These are phyloP conservation scores for Cercospora sp. DNA, from an alignment of 2,329 filamentous ascomycete genomes.

Conservation along the genomic window DNA sequence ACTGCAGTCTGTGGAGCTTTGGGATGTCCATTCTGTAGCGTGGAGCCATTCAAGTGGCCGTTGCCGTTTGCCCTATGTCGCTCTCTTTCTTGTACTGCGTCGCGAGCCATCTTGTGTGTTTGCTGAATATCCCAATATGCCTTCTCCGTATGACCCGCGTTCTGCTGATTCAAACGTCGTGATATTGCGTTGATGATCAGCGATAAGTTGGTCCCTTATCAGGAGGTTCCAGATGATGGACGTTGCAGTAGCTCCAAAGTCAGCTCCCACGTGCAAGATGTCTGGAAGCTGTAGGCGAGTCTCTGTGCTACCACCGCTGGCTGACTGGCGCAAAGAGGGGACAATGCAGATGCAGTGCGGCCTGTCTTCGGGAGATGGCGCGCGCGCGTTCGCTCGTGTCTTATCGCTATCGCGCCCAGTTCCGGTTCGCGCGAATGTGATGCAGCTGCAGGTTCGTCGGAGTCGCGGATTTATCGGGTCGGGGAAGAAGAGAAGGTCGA, in stretches of 20 bases:
- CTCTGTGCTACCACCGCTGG: neutral
- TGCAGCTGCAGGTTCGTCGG: neutral
- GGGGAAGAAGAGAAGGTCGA: neutral
- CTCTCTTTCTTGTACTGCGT: conserved; percentile 27
- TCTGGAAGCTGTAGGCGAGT: neutral
- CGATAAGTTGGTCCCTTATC: neutral
- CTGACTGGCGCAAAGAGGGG: neutral
- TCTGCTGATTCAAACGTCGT: neutral
- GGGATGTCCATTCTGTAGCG: conserved; percentile 26
- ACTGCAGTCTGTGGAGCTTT: conserved; percentile 17
- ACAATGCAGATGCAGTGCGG: neutral
- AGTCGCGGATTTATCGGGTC: neutral
- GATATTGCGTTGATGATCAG: neutral
- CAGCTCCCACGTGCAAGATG: neutral
- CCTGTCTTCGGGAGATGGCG: neutral
- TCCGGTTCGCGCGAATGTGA: neutral
- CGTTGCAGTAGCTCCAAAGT: conserved; percentile 2
- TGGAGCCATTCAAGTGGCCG: conserved; percentile 23
- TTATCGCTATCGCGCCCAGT: conserved; percentile 6
- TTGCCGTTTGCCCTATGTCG: conserved; percentile 17
- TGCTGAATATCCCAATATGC: neutral
- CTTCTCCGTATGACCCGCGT: neutral
- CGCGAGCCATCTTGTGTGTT: conserved; percentile 26
- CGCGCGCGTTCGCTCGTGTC: neutral
- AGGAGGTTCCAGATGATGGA: neutral